A percentile compares a stretch with the other conserved stretches of the same genome.
Conservation (phyloP, 225 moss, liverwort and hornwort species). For the Marchantia polymorpha region DNA sequence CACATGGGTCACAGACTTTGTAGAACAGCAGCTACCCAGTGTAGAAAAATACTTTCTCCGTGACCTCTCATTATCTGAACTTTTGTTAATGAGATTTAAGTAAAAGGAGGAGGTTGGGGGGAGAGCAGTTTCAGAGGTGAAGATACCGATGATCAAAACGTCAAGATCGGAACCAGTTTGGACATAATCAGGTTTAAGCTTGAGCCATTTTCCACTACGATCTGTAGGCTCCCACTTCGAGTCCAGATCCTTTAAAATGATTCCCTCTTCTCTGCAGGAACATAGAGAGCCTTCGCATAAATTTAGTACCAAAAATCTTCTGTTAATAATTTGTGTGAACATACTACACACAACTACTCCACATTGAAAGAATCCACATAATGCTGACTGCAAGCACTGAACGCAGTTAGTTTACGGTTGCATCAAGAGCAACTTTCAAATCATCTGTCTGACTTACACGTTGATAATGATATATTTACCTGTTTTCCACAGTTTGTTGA, state of each 20-base stretch:
- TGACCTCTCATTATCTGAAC: no score
- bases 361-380: neutral
- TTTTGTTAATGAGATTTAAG: no score
- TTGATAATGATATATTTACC: conserved; percentile 33
- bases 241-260: conserved; percentile 89
- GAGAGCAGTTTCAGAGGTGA: no score
- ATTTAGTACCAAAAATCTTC: neutral
- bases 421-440: no score
- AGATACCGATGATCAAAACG: conserved; percentile 78
- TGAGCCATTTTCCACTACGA: conserved; percentile 82
- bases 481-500: conserved; percentile 67
- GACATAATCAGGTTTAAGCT: conserved; percentile 97
- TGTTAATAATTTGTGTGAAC: neutral
- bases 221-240: conserved; percentile 96
- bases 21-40: no score
- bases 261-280: conserved; percentile 70
- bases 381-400: neutral
- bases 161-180: conserved; percentile 78
- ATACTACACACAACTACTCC: neutral
- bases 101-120: neutral
- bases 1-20: no score
- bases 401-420: neutral
- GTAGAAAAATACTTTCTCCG: no score
- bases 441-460: no score
- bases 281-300: neutral